Conservation (phyloP, 2,329 filamentous ascomycete species). For the Sporothrix globosa region DNA sequence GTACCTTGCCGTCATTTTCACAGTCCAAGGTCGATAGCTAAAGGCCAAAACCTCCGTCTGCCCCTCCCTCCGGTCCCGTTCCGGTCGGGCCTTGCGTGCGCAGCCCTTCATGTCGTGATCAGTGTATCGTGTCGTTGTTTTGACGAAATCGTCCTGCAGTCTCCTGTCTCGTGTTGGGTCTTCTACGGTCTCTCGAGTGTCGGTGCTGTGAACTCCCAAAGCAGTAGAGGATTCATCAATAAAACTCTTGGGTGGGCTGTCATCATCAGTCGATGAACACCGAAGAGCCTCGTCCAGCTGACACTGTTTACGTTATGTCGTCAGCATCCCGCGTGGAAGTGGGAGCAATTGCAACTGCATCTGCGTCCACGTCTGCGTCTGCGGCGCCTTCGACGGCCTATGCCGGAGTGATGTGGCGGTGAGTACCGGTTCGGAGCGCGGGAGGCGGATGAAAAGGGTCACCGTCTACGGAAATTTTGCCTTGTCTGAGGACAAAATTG, state of each 20-base stretch:
- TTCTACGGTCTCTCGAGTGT: not conserved
- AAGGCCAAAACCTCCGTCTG: not conserved
- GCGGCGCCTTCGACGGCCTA: slow-evolving; percentile 7
- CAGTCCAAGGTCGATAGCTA: not conserved
- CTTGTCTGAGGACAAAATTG: not conserved
- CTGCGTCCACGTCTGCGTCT: not conserved
- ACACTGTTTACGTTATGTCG: not conserved
- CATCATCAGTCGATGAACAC: not conserved
- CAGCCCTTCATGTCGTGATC: not conserved
- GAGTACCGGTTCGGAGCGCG: slow-evolving; percentile 14
- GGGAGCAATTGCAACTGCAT: not conserved
- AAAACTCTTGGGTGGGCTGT: not conserved
- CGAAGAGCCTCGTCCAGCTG: not conserved
- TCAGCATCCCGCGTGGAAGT: slow-evolving; percentile 11
- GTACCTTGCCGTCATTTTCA: not conserved
- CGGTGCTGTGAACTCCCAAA: not conserved
- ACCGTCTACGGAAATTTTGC: not conserved
- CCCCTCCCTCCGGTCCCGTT: slow-evolving; percentile 1
- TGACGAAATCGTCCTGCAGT: not conserved
- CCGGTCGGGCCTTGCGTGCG: slow-evolving; percentile 3
- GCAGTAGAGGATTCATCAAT: too few species aligned
- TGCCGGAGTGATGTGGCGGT: slow-evolving; percentile 8
- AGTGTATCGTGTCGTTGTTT: not conserved
- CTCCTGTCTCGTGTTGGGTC: not conserved
- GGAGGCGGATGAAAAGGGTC: not conserved